Conservation (phyloP, 305 asterid genomes). For the Solanum hybrid region DNA sequence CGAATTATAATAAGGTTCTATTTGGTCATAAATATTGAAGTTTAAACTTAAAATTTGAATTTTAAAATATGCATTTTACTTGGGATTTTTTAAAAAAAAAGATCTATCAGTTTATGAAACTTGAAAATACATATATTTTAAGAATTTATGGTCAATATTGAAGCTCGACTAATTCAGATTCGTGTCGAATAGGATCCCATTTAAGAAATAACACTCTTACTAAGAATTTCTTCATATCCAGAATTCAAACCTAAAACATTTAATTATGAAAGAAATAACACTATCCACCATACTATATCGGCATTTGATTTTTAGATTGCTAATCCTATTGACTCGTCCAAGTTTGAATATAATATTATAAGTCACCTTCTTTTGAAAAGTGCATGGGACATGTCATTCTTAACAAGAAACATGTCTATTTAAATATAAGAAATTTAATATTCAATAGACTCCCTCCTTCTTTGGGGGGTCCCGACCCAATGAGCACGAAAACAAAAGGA, state of each 20-base stretch:
- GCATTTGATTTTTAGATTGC: background rate
- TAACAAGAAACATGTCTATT: background rate
- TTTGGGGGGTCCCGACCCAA: background rate
- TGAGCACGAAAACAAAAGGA: background rate
- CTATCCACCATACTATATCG: too few relatives aligned
- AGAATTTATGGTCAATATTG: background rate
- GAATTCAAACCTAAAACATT: too few relatives aligned
- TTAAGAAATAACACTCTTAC: background rate
- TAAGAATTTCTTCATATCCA: too few relatives aligned
- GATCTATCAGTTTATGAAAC: background rate
- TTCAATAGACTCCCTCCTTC: background rate
- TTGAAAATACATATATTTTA: background rate
- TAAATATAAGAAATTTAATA: background rate
- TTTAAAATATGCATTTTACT: background rate
- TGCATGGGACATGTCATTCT: background rate
- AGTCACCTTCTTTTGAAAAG: background rate
- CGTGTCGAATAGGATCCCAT: background rate
- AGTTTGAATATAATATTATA: background rate
- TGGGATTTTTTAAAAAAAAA: too few relatives aligned
- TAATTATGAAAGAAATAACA: too few relatives aligned
- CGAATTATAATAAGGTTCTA: background rate
- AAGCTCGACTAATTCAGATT: background rate
- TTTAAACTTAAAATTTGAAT: background rate
- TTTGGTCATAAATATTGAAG: background rate
- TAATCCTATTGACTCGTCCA: background rate